A percentile compares a stretch with the other conserved stretches of the same genome.
phyloP scores from a whole-genome alignment of 1,284 basidiomycete species.

The Ganoderma leucocontextum region DNA sequence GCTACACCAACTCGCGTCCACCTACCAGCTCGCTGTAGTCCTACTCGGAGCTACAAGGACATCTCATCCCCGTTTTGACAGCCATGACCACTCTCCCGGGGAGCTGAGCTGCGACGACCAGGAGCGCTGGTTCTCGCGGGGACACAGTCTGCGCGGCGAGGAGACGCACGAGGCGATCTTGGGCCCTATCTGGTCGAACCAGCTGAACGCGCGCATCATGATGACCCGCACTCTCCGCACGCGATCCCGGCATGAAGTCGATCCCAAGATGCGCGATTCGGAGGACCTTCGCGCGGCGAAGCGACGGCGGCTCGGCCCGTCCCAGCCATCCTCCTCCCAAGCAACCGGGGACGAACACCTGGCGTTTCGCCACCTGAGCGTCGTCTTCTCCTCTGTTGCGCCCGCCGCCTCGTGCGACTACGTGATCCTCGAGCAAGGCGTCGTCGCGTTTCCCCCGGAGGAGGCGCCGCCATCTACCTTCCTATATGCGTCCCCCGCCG shows the following conservation, averaged over 20 bases:
- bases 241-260: slow-evolving; percentile 8
- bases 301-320: slow-evolving; percentile 10
- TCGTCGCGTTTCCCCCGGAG: slow-evolving; percentile 45
- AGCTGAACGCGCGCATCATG: slow-evolving; percentile 85
- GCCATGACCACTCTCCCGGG: slow-evolving; percentile 37
- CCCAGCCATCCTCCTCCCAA: not conserved
- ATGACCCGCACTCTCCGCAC: slow-evolving; percentile 79
- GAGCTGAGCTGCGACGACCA: slow-evolving; percentile 76
- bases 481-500: slow-evolving; percentile 8
- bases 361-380: slow-evolving; percentile 68
- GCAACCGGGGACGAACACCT: slow-evolving; percentile 46
- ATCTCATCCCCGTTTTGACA: slow-evolving; percentile 57
- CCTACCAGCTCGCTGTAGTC: slow-evolving; percentile 74
- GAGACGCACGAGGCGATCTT: slow-evolving; percentile 80
- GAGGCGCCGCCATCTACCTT: slow-evolving; percentile 27
- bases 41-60: slow-evolving; percentile 91
- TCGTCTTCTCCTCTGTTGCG: slow-evolving; percentile 79
- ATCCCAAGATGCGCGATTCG: not conserved
- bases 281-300: not conserved
- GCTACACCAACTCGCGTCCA: slow-evolving; percentile 74
- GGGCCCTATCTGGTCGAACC: slow-evolving; percentile 92
- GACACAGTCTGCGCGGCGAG: slow-evolving; percentile 63
- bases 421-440: slow-evolving; percentile 68
- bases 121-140: slow-evolving; percentile 77
- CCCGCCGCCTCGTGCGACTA: slow-evolving; percentile 73